A percentile compares a stretch with the other conserved stretches of the same genome.
These are phyloP conservation scores for Orychophragmus violaceus DNA, from an alignment of 345 rosid genomes.

Conservation along the genomic window DNA sequence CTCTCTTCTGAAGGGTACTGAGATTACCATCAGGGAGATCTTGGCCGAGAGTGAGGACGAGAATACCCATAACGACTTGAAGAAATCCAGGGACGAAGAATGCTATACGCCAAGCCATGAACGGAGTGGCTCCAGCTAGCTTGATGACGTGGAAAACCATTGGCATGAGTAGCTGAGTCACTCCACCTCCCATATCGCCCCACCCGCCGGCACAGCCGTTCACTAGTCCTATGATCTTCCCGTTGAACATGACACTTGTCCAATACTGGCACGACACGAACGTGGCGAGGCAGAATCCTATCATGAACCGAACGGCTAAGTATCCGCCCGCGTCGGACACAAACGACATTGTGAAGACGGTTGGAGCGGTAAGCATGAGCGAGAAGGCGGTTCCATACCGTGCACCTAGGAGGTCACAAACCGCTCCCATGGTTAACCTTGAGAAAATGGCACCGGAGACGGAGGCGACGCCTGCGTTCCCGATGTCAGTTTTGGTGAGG, in stretches of 20 bases:
- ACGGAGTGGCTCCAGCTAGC: slow-evolving; percentile 55
- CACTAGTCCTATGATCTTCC: slow-evolving; percentile 70
- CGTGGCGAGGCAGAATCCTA: slow-evolving; percentile 81
- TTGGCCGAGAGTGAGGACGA: slow-evolving; percentile 69
- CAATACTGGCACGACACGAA: slow-evolving; percentile 85
- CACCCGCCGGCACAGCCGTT: slow-evolving; percentile 83
- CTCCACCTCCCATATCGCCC: slow-evolving; percentile 90
- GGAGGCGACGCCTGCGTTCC: slow-evolving; percentile 82
- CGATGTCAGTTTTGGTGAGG: slow-evolving; percentile 54
- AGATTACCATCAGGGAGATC: slow-evolving; percentile 89
- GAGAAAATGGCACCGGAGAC: slow-evolving; percentile 80
- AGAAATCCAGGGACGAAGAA: slow-evolving; percentile 69
- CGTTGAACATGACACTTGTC: slow-evolving; percentile 86
- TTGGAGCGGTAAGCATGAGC: slow-evolving; percentile 66
- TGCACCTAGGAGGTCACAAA: slow-evolving; percentile 71
- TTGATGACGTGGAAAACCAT: slow-evolving; percentile 50
- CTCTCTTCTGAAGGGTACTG: slow-evolving; percentile 56
- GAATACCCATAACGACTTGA: slow-evolving; percentile 55
- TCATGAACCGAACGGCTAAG: slow-evolving; percentile 71
- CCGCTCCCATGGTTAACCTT: slow-evolving; percentile 72
- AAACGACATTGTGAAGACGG: slow-evolving; percentile 75
- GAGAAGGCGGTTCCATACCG: slow-evolving; percentile 68
- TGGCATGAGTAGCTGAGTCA: slow-evolving; percentile 80
- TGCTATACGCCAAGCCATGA: slow-evolving; percentile 82
- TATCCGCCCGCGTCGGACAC: slow-evolving; percentile 52